These are phyloP conservation scores for Trichoderma sp. DNA, from an alignment of 2,329 filamentous ascomycete species.

Conservation along the genomic window DNA sequence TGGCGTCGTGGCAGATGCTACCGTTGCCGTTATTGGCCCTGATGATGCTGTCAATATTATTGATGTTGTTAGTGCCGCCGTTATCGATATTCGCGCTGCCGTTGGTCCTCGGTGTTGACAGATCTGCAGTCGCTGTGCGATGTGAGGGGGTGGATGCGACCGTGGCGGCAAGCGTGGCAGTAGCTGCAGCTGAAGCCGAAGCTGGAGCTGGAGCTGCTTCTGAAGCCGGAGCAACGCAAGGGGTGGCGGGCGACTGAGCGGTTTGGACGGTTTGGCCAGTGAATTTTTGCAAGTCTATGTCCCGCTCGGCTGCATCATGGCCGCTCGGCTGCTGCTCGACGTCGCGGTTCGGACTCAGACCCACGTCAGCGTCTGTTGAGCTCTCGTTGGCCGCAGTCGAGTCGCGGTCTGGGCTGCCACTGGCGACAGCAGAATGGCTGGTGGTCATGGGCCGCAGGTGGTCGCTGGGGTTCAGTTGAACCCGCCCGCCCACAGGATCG, in stretches of 20 bases:
- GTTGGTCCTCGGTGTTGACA: conserved; percentile 11
- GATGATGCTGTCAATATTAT: background rate
- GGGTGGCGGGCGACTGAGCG: conserved; percentile 12
- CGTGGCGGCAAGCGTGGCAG: background rate
- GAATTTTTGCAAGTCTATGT: conserved; percentile 11
- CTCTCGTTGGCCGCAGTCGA: conserved; percentile 24
- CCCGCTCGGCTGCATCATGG: conserved; percentile 20
- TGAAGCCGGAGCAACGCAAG: conserved; percentile 7
- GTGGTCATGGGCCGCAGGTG: conserved; percentile 29
- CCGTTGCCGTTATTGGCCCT: conserved; percentile 24
- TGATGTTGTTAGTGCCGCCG: background rate
- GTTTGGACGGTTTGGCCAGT: conserved; percentile 13
- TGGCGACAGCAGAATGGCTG: conserved; percentile 30
- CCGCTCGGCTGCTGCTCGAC: conserved; percentile 9
- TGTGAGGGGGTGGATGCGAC: conserved; percentile 17
- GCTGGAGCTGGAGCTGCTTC: conserved; percentile 2
- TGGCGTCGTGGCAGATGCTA: conserved; percentile 14
- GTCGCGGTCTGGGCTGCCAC: conserved; percentile 28
- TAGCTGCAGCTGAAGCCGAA: background rate
- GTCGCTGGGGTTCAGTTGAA: conserved; percentile 19
- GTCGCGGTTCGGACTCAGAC: conserved; percentile 23
- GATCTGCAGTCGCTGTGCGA: background rate
- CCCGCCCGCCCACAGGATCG: conserved; percentile 16
- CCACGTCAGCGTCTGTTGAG: conserved; percentile 24
- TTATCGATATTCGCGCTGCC: background rate